These are phyloP conservation scores for Hirschfeldia incana DNA, from an alignment of 345 rosid genomes.

Conservation along the genomic window DNA sequence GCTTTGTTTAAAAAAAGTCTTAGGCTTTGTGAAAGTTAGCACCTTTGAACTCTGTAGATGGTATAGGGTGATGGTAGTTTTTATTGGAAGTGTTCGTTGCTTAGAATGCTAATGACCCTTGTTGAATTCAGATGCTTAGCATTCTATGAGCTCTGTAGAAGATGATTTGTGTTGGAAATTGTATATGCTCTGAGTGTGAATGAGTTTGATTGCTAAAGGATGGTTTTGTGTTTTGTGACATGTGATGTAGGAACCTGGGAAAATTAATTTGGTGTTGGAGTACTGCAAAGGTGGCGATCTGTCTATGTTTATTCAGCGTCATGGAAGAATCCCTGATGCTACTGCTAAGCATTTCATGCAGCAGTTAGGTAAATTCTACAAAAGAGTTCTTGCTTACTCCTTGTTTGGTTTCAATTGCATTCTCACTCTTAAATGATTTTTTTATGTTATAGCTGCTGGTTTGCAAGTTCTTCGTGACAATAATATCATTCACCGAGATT, in stretches of 20 bases:
- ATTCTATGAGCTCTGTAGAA: too few species aligned
- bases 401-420: slow-evolving; percentile 25
- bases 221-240: background rate
- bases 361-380: slow-evolving; percentile 66
- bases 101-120: too few species aligned
- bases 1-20: too few species aligned
- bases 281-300: slow-evolving; percentile 95
- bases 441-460: slow-evolving; percentile 73
- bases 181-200: background rate
- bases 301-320: slow-evolving; percentile 75
- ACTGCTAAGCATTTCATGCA: slow-evolving; percentile 92
- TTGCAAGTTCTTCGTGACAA: slow-evolving; percentile 88
- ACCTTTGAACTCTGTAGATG: background rate
- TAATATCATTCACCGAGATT: slow-evolving; percentile 93
- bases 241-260: slow-evolving; percentile 68
- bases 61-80: too few species aligned
- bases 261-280: slow-evolving; percentile 82
- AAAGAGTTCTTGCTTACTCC: background rate
- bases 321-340: slow-evolving; percentile 73
- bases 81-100: background rate
- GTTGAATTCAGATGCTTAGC: too few species aligned
- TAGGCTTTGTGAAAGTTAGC: background rate
- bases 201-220: slow-evolving; percentile 1
- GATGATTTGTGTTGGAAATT: too few species aligned
- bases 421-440: background rate